phyloP scores from a whole-genome alignment of 345 rosid genomes.

The Trapa bicornis region DNA sequence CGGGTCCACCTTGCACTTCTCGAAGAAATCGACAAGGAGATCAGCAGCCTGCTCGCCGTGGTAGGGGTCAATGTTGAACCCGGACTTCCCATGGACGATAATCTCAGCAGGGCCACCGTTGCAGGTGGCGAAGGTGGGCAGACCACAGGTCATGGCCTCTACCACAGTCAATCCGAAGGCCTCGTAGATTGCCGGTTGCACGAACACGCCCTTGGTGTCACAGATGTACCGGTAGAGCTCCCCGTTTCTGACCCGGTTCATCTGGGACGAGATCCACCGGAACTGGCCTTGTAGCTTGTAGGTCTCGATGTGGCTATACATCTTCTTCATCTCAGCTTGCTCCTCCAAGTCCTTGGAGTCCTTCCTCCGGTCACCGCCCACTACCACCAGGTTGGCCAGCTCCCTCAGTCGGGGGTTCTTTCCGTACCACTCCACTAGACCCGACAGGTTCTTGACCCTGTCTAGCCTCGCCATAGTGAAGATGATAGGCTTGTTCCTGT shows the following conservation, averaged over 20 bases:
- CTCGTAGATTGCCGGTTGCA: conserved; percentile 77
- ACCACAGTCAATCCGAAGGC: conserved; percentile 85
- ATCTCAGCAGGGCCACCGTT: conserved; percentile 98
- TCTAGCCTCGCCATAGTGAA: conserved; percentile 96
- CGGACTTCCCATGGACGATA: conserved; percentile 71
- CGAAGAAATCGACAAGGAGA: conserved; percentile 57
- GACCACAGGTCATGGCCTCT: conserved; percentile 83
- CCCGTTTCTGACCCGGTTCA: conserved; percentile 76
- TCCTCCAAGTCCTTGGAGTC: conserved; percentile 86
- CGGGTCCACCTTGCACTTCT: conserved; percentile 51
- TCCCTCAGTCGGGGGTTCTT: conserved; percentile 60
- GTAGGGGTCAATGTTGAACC: conserved; percentile 86
- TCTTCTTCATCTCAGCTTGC: conserved; percentile 87
- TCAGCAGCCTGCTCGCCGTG: conserved; percentile 76
- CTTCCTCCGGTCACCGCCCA: conserved; percentile 86
- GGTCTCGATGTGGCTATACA: conserved; percentile 45
- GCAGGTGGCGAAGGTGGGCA: conserved; percentile 78
- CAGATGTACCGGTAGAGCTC: conserved; percentile 71
- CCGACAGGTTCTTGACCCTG: conserved; percentile 77
- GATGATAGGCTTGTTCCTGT: conserved; percentile 64
- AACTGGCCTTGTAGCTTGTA: conserved; percentile 71
- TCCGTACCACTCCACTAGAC: conserved; percentile 94
- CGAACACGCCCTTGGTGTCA: conserved; percentile 78
- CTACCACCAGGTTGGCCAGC: conserved; percentile 71
- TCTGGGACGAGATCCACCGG: conserved; percentile 84